These are phyloP conservation scores for Diaporthe destruens DNA, from an alignment of 2,329 filamentous ascomycete species.

Conservation along the genomic window DNA sequence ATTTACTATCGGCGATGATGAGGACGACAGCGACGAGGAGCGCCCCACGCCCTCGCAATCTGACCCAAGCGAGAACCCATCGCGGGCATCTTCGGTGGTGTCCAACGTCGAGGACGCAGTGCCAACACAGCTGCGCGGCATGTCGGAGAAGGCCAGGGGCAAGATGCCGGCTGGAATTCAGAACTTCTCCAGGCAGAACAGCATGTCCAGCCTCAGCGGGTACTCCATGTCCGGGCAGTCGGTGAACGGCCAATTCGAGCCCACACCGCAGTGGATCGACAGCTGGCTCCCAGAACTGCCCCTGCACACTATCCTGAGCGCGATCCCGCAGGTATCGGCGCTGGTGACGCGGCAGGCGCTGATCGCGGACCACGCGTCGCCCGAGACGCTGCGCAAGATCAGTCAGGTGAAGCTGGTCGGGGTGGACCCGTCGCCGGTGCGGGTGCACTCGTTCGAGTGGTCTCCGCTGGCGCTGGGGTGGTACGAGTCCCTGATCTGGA, in stretches of 20 bases:
- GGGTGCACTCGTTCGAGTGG: slow-evolving; percentile 95
- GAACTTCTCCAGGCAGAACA: slow-evolving; percentile 92
- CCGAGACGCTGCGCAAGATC: slow-evolving; percentile 67
- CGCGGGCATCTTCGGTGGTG: slow-evolving; percentile 76
- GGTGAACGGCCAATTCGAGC: slow-evolving; percentile 76
- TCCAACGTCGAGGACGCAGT: slow-evolving; percentile 80
- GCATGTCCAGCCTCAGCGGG: slow-evolving; percentile 82
- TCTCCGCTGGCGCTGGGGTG: slow-evolving; percentile 89
- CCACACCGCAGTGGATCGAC: slow-evolving; percentile 88
- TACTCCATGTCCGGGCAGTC: slow-evolving; percentile 70
- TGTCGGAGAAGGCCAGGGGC: slow-evolving; percentile 97
- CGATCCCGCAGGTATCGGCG: slow-evolving; percentile 76
- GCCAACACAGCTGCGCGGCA: slow-evolving; percentile 85
- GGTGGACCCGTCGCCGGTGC: slow-evolving; percentile 79
- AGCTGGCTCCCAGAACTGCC: slow-evolving; percentile 93
- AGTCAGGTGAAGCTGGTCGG: slow-evolving; percentile 73
- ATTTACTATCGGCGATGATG: slow-evolving; percentile 91
- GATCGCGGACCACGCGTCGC: slow-evolving; percentile 56
- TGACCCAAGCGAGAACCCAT: slow-evolving; percentile 73
- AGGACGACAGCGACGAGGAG: slow-evolving; percentile 67
- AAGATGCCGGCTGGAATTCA: slow-evolving; percentile 90
- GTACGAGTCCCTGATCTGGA: slow-evolving; percentile 96
- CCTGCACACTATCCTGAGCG: slow-evolving; percentile 84
- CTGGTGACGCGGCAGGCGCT: slow-evolving; percentile 67
- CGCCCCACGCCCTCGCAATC: slow-evolving; percentile 71